Conservation (phyloP, 495 filamentous ascomycete genomes). For the Lepraria neglecta region DNA sequence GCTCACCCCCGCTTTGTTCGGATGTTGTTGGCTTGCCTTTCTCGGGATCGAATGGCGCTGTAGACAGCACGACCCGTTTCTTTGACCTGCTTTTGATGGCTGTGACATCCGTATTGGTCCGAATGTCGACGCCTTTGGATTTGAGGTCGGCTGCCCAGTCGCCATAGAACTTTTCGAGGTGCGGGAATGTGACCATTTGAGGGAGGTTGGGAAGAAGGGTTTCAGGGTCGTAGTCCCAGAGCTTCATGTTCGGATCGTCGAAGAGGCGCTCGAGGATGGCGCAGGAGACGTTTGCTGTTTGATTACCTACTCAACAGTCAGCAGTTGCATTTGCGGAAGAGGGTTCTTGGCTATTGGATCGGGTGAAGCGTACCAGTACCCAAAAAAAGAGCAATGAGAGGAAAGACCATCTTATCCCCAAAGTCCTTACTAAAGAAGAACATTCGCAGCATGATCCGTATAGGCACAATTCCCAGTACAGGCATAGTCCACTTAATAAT, state of each 20-base stretch:
- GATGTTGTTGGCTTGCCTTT: conserved; percentile 22
- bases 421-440: conserved; percentile 73
- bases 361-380: conserved; percentile 50
- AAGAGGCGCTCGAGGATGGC: conserved; percentile 72
- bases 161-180: conserved; percentile 63
- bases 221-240: conserved; percentile 70
- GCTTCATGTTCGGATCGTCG: conserved; percentile 63
- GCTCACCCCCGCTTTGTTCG: conserved; percentile 32
- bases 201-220: conserved; percentile 62
- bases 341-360: too few relatives aligned
- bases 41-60: conserved; percentile 35
- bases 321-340: conserved; percentile 4
- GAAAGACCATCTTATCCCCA: conserved; percentile 62
- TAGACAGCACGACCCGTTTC: conserved; percentile 50
- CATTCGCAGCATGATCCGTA: conserved; percentile 60
- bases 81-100: conserved; percentile 51
- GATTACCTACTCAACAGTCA: conserved; percentile 43
- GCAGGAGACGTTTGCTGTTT: conserved; percentile 68
- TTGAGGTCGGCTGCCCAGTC: conserved; percentile 59
- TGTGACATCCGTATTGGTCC: conserved; percentile 56
- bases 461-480: conserved; percentile 65
- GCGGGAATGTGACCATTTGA: conserved; percentile 77
- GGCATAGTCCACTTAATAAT: conserved; percentile 64
- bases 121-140: conserved; percentile 56
- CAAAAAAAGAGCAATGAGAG: conserved; percentile 72